Evolutionary conservation across 306 rosid species (phyloP).

Genomic region (Notholithocarpus densiflorus): DNA sequence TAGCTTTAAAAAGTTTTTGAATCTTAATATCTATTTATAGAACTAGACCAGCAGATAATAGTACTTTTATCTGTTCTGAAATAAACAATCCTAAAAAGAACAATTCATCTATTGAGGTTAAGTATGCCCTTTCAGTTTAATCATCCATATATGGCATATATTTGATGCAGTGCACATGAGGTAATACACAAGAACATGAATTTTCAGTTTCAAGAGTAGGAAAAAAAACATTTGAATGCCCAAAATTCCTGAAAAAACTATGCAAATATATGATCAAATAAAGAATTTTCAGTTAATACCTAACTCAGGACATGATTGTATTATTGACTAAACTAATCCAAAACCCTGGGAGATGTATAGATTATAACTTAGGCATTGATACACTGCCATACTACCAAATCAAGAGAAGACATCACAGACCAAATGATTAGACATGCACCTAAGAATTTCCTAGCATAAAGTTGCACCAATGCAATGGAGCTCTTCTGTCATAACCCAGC

Average conservation of each 20-base stretch:
- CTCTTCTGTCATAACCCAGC: background rate
- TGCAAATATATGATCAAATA: background rate
- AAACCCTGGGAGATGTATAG: background rate
- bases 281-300: background rate
- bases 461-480: background rate
- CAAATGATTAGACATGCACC: background rate
- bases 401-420: background rate
- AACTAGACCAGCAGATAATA: slow-evolving; percentile 18
- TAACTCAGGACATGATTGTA: background rate
- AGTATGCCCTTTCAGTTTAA: background rate
- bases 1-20: background rate
- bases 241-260: background rate
- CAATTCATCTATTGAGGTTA: background rate
- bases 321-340: background rate
- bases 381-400: background rate
- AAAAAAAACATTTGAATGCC: background rate
- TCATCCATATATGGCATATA: background rate
- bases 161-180: background rate
- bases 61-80: background rate
- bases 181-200: background rate
- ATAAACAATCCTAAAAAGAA: background rate
- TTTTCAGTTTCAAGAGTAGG: background rate
- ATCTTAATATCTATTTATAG: slow-evolving; percentile 1
- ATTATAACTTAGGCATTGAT: background rate
- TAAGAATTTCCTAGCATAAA: background rate